Conservation (phyloP, 257 asterid species). For the Nicotiana tabacum region DNA sequence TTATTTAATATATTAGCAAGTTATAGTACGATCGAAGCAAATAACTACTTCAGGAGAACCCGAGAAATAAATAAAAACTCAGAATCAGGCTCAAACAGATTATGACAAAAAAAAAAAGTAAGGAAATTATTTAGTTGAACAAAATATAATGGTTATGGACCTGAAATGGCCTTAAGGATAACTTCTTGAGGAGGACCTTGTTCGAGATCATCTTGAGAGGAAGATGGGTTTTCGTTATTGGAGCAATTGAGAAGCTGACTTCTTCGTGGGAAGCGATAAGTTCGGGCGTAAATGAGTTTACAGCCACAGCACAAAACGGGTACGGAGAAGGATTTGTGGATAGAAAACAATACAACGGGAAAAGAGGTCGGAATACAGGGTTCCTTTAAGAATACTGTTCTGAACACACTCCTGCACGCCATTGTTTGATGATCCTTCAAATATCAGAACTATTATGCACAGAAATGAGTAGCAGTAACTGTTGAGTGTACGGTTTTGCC, state of each 20-base stretch:
- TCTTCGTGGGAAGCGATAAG: slow-evolving; percentile 23
- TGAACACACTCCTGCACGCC: slow-evolving; percentile 54
- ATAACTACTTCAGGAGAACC: neutral
- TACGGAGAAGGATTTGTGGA: slow-evolving; percentile 22
- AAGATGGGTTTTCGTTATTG: slow-evolving; percentile 31
- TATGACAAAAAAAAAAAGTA: neutral
- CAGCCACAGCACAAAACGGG: slow-evolving; percentile 35
- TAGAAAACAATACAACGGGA: slow-evolving; percentile 25
- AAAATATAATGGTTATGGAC: slow-evolving; percentile 18
- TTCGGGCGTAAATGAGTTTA: slow-evolving; percentile 15
- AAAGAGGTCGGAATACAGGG: slow-evolving; percentile 33
- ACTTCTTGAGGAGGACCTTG: slow-evolving; percentile 93
- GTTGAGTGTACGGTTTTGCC: neutral
- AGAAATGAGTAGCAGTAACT: neutral
- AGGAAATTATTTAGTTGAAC: neutral
- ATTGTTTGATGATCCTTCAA: slow-evolving; percentile 22
- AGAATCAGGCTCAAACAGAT: neutral
- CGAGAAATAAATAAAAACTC: neutral
- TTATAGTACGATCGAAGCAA: neutral
- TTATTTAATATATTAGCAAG: neutral
- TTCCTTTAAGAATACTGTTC: slow-evolving; percentile 51
- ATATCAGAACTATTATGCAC: neutral
- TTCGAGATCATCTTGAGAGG: slow-evolving; percentile 53
- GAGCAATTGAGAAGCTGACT: slow-evolving; percentile 39
- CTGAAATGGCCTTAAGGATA: slow-evolving; percentile 91